These are phyloP conservation scores for Sporothrix protearum DNA, from an alignment of 2,329 filamentous ascomycete genomes.

Conservation along the genomic window DNA sequence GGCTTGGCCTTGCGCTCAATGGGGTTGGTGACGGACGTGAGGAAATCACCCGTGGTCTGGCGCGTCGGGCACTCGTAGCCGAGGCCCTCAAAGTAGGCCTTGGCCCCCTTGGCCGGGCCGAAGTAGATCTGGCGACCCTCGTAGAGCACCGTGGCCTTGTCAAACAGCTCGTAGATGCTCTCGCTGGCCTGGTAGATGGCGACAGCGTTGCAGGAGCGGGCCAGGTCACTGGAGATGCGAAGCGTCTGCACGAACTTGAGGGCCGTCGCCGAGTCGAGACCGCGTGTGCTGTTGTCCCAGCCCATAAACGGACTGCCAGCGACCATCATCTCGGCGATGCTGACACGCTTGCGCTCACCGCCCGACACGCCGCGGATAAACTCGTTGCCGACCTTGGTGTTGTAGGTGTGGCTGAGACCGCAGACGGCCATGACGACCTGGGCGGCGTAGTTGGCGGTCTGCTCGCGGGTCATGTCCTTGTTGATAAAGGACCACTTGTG, in stretches of 20 bases:
- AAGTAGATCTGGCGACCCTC: slow-evolving; percentile 64
- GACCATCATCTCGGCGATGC: slow-evolving; percentile 67
- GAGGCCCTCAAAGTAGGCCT: slow-evolving; percentile 62
- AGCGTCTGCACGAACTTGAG: slow-evolving; percentile 63
- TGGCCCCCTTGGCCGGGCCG: slow-evolving; percentile 58
- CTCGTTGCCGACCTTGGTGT: slow-evolving; percentile 68
- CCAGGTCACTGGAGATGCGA: slow-evolving; percentile 63
- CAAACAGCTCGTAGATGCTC: slow-evolving; percentile 58
- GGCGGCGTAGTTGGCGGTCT: slow-evolving; percentile 45
- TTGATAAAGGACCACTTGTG: slow-evolving; percentile 49
- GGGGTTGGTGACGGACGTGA: slow-evolving; percentile 72
- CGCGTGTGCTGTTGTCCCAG: slow-evolving; percentile 69
- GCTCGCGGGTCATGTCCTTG: slow-evolving; percentile 53
- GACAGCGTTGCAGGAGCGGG: slow-evolving; percentile 59
- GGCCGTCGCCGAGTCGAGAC: slow-evolving; percentile 63
- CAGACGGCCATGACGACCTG: slow-evolving; percentile 74
- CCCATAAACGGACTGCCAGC: slow-evolving; percentile 48
- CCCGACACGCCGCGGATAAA: slow-evolving; percentile 59
- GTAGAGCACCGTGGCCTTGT: slow-evolving; percentile 74
- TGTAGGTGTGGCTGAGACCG: slow-evolving; percentile 68
- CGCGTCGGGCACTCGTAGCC: slow-evolving; percentile 59
- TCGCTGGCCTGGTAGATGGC: slow-evolving; percentile 67
- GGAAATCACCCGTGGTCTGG: slow-evolving; percentile 72
- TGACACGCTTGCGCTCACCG: slow-evolving; percentile 69
- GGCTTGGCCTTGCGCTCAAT: slow-evolving; percentile 64